These are phyloP conservation scores for Taphrina populina DNA, from an alignment of 1,139 yeast genomes.

Conservation along the genomic window DNA sequence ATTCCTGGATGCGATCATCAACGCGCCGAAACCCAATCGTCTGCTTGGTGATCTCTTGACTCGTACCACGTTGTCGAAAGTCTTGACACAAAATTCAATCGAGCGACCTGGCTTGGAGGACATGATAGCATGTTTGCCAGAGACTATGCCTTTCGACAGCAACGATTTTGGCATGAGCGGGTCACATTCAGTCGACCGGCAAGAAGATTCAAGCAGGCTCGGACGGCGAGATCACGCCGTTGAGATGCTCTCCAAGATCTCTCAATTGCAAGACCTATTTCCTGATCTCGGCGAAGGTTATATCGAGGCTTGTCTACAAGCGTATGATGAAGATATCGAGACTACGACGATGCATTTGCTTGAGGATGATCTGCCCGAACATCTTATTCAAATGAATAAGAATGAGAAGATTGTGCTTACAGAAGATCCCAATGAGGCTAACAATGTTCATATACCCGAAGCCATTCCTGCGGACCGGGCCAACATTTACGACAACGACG, in stretches of 20 bases:
- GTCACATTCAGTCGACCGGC: not conserved
- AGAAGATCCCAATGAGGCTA: not conserved
- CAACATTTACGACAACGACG: conserved; percentile 13
- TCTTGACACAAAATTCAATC: not conserved
- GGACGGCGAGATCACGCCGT: conserved; percentile 1
- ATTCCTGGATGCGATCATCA: conserved; percentile 1
- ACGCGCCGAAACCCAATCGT: not conserved
- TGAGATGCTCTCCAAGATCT: conserved; percentile 12
- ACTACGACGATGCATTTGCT: conserved; percentile 15
- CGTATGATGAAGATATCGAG: conserved; percentile 14
- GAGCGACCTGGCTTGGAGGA: conserved; percentile 7
- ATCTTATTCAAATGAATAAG: conserved; percentile 3
- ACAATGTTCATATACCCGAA: not conserved
- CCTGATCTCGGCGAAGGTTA: conserved; percentile 27
- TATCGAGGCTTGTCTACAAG: conserved; percentile 14
- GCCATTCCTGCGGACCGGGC: not conserved
- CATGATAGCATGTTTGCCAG: too few species aligned
- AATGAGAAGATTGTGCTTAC: not conserved
- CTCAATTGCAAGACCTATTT: conserved; percentile 26
- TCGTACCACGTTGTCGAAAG: not conserved
- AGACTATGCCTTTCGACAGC: too few species aligned
- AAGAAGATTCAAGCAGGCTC: not conserved
- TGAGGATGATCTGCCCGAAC: conserved; percentile 15
- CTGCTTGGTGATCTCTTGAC: not conserved
- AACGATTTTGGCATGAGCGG: too few species aligned